Base-by-base conservation (phyloP, 2,329 filamentous ascomycete genomes). In the Didymella lethalis region DNA sequence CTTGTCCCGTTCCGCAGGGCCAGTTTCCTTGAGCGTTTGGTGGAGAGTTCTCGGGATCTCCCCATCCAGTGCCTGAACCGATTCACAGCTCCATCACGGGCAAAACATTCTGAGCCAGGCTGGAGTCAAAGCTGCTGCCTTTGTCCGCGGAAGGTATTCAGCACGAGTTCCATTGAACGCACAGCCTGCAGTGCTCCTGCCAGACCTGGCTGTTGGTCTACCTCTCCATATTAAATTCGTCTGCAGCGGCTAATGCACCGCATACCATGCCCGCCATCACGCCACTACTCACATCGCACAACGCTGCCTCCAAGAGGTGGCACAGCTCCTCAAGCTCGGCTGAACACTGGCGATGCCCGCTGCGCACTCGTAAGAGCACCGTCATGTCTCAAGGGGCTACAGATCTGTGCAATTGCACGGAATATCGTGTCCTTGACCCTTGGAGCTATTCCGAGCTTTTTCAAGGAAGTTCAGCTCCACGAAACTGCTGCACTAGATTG, bases 211-310 rank as follows among this genome's bases (percentile, higher is more conserved):
- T 38, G 14, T 38, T 41, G 23, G 54, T 51, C 58, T 49, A 47
- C 59, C 16, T 26, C 28, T 34, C 26, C 48, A 63, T 61, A 59
- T 57, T 62, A 48, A 54, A 18, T 57, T 29, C 23, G 18, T 59
- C 49, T 64, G 59, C 61, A 59, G 58, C 51, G 44, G 52, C 62
- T 56, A 55, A 60, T 56, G 54, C 54, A 55, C 38, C 59, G 54
- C 58, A 51, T 52, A 50, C 54, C 47, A 53, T 54, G 18, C 53
- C 29, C 41, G 29, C 34, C 56, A 45, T 64, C 48, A 52, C 50
- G 48, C 48, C 59, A 52, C 58, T 50, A 41, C 44, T 48, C 54
- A 47, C 23, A 28, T 58, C 48, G 51, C 53, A 61, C 53, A 3
- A 52, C 50, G 44, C 54, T 45, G 51, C 38, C 43, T 46, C 58